Evolutionary conservation across 1,284 basidiomycete genomes (phyloP).

Genomic region (Tylopilus orsonianus): DNA sequence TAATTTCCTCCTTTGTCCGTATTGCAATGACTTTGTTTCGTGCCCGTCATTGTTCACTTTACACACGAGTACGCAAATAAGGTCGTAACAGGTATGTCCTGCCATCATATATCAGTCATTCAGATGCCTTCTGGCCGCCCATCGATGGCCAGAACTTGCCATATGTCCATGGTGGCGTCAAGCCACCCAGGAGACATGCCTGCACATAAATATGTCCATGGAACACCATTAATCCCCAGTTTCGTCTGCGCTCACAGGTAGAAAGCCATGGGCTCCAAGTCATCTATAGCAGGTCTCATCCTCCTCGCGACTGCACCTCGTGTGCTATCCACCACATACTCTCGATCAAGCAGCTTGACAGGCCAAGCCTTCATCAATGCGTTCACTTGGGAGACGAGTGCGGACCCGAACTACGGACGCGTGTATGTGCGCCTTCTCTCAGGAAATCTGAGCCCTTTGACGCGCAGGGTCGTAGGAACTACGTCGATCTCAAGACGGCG

Average conservation of each 20-base stretch:
- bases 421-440: slow-evolving; percentile 13
- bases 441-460: background rate
- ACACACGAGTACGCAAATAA: background rate
- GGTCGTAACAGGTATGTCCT: background rate
- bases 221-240: background rate
- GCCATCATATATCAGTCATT: background rate
- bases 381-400: slow-evolving; percentile 13
- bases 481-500: slow-evolving; percentile 14
- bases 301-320: slow-evolving; percentile 9
- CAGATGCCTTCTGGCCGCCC: background rate
- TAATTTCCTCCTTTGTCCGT: too few species aligned
- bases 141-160: background rate
- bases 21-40: too few species aligned
- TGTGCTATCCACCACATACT: slow-evolving; percentile 15
- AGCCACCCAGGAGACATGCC: background rate
- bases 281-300: background rate
- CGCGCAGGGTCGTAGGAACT: slow-evolving; percentile 8
- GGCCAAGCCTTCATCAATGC: slow-evolving; percentile 21
- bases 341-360: slow-evolving; percentile 8
- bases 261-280: slow-evolving; percentile 6
- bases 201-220: slow-evolving; percentile 8
- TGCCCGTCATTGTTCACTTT: background rate
- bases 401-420: slow-evolving; percentile 19
- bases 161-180: background rate
- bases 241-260: background rate